Evolutionary conservation across 352 stramenopile species (phyloP).

Genomic region (Aphanomyces stellatus): DNA sequence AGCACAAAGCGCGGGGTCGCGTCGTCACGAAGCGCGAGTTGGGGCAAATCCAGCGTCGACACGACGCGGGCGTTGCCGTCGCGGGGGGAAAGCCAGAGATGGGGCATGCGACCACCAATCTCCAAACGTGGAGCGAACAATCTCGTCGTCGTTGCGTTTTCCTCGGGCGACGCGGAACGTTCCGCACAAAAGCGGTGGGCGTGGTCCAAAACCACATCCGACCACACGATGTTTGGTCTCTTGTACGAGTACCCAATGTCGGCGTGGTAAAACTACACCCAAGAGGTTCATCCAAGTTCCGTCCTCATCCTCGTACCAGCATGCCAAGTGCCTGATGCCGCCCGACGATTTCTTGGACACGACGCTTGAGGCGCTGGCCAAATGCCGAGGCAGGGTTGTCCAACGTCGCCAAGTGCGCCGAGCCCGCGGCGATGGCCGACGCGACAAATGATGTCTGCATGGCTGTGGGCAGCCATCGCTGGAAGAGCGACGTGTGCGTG

Average conservation of each 20-base stretch:
- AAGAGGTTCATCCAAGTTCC: no score
- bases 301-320: no score
- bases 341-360: conserved; percentile 51
- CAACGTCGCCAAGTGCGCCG: conserved; percentile 49
- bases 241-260: conserved; percentile 81
- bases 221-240: conserved; percentile 19
- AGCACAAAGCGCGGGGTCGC: conserved; percentile 45
- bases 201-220: conserved; percentile 34
- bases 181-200: conserved; percentile 36
- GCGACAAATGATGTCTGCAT: conserved; percentile 59
- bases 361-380: conserved; percentile 43
- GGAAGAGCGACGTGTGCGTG: conserved; percentile 56
- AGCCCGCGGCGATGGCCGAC: conserved; percentile 55
- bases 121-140: conserved; percentile 24
- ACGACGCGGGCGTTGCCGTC: conserved; percentile 19
- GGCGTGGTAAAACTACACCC: conserved; percentile 62
- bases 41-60: conserved; percentile 43
- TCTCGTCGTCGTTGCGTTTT: neutral
- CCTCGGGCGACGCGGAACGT: neutral
- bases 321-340: conserved; percentile 53
- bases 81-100: conserved; percentile 46
- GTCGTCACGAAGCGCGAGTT: neutral
- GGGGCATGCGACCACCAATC: conserved; percentile 53
- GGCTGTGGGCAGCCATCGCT: conserved; percentile 38
- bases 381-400: conserved; percentile 31